Percentiles rank a stretch among this genome's conserved stretches.
phyloP scores from a whole-genome alignment of 768 basidiomycete species.

The Phlebiopsis gigantea region DNA sequence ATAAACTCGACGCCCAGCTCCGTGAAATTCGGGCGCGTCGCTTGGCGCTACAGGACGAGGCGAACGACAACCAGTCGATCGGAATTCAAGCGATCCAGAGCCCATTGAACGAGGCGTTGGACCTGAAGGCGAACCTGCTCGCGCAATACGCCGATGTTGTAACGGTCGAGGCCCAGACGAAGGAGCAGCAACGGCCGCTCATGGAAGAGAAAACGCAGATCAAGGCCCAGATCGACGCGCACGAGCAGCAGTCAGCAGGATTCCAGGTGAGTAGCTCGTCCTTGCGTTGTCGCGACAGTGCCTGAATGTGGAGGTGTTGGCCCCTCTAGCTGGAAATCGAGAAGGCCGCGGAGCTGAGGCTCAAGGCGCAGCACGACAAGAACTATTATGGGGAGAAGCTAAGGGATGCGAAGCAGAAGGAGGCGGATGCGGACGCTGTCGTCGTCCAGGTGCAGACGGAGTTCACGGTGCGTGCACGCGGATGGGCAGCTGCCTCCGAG shows the following conservation, averaged over 20 bases:
- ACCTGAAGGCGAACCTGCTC: slow-evolving; percentile 42
- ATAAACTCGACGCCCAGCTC: slow-evolving; percentile 5
- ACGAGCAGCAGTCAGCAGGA: slow-evolving; percentile 36
- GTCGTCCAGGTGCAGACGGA: slow-evolving; percentile 54
- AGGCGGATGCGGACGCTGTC: slow-evolving; percentile 39
- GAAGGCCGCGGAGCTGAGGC: slow-evolving; percentile 41
- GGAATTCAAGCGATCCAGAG: slow-evolving; percentile 50
- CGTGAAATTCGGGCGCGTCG: slow-evolving; percentile 28
- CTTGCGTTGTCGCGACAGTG: background rate
- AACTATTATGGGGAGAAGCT: slow-evolving; percentile 50
- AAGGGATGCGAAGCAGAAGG: slow-evolving; percentile 39
- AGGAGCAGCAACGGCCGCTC: slow-evolving; percentile 40
- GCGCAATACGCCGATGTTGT: slow-evolving; percentile 46
- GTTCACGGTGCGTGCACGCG: slow-evolving; percentile 42
- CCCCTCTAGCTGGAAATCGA: slow-evolving; percentile 42
- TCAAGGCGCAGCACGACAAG: slow-evolving; percentile 44
- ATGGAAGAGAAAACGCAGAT: slow-evolving; percentile 40
- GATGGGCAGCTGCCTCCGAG: background rate
- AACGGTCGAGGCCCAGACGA: slow-evolving; percentile 40
- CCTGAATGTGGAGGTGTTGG: slow-evolving; percentile 7
- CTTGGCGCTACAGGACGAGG: slow-evolving; percentile 46
- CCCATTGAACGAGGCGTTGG: slow-evolving; percentile 56
- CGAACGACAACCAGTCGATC: slow-evolving; percentile 65
- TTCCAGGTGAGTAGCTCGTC: slow-evolving; percentile 36
- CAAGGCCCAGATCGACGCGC: slow-evolving; percentile 38